Conservation (phyloP, 495 filamentous ascomycete genomes). For the Penicillium canescens region DNA sequence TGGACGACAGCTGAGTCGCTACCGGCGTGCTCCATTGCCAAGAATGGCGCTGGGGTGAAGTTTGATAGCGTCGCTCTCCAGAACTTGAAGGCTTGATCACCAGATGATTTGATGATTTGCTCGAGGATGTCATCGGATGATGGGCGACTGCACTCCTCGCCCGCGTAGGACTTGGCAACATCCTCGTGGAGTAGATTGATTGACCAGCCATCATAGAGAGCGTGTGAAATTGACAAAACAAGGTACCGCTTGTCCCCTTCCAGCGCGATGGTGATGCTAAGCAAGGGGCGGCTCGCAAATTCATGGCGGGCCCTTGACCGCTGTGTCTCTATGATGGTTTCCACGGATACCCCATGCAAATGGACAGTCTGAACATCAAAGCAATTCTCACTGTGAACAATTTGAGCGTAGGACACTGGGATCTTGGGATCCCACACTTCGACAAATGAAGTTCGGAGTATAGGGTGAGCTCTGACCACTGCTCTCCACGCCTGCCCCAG, state of each 20-base stretch:
- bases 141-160: constrained; percentile 19
- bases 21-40: constrained; percentile 13
- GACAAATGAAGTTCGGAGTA: constrained; percentile 71
- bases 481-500: constrained; percentile 60
- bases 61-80: constrained; percentile 39
- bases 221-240: constrained; percentile 66
- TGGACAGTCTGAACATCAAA: constrained; percentile 22
- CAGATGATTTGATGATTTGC: constrained; percentile 25
- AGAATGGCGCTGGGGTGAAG: constrained; percentile 24
- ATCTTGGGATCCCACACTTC: constrained; percentile 59
- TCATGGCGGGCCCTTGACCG: constrained; percentile 21
- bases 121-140: constrained; percentile 31
- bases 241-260: constrained; percentile 25
- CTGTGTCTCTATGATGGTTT: constrained; percentile 23
- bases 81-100: constrained; percentile 29
- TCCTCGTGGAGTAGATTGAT: constrained; percentile 66
- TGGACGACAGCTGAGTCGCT: constrained; percentile 28
- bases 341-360: constrained; percentile 15
- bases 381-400: constrained; percentile 44
- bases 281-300: constrained; percentile 9
- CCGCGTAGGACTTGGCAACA: constrained; percentile 42
- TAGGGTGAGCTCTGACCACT: constrained; percentile 59
- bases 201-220: constrained; percentile 84
- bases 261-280: constrained; percentile 15
- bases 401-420: constrained; percentile 60